phyloP scores from a whole-genome alignment of 352 stramenopile species.

The Phytopythium boreale region DNA sequence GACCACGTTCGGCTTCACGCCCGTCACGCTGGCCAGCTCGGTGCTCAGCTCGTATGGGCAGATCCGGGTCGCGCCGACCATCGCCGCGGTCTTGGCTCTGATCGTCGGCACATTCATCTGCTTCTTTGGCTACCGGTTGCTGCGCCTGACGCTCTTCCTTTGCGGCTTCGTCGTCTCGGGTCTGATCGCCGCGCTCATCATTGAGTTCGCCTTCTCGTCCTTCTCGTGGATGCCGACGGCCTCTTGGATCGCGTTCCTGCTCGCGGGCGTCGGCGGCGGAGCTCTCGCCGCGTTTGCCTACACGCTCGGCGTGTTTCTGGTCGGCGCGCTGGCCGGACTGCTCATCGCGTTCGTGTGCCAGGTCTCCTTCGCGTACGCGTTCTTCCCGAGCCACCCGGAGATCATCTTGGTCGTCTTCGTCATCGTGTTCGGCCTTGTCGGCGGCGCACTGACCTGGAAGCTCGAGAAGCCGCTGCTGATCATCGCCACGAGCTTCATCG shows the following conservation, averaged over 20 bases:
- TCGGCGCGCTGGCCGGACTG: slow-evolving; percentile 29
- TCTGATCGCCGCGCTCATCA: slow-evolving; percentile 33
- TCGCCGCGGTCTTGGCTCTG: slow-evolving; percentile 47
- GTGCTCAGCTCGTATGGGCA: slow-evolving; percentile 13
- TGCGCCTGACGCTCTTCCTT: slow-evolving; percentile 42
- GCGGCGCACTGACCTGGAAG: slow-evolving; percentile 49
- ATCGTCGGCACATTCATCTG: slow-evolving; percentile 43
- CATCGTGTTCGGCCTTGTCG: slow-evolving; percentile 30
- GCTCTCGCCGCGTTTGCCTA: slow-evolving; percentile 44
- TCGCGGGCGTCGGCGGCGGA: slow-evolving; percentile 32
- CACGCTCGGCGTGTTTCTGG: slow-evolving; percentile 43
- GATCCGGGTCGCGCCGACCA: slow-evolving; percentile 33
- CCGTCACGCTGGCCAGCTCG: neutral
- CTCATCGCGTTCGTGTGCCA: slow-evolving; percentile 27
- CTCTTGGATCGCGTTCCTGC: slow-evolving; percentile 51
- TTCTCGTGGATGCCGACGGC: slow-evolving; percentile 39
- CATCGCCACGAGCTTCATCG: slow-evolving; percentile 62
- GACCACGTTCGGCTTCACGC: slow-evolving; percentile 1
- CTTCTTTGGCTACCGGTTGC: slow-evolving; percentile 45
- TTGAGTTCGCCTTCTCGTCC: slow-evolving; percentile 38
- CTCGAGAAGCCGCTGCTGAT: slow-evolving; percentile 51
- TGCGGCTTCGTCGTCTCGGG: slow-evolving; percentile 54
- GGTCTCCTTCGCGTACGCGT: slow-evolving; percentile 29
- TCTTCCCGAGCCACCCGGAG: slow-evolving; percentile 45
- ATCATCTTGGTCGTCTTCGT: slow-evolving; percentile 39